A percentile compares a stretch with the other conserved stretches of the same genome.
Conservation (phyloP, 345 rosid genomes). For the Eucalyptus erythrocorys region DNA sequence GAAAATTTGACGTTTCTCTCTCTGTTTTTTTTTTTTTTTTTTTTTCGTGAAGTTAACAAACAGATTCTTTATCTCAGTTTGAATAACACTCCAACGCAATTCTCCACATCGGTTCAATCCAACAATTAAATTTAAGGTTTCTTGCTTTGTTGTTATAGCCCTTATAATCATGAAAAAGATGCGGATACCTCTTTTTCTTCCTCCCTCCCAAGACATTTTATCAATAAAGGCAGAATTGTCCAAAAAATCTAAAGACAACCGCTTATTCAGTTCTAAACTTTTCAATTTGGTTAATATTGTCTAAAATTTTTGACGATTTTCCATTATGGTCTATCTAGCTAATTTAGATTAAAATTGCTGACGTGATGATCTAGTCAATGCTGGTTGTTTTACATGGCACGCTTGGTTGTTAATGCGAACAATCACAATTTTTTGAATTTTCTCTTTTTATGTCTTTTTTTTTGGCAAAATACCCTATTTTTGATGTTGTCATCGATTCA, state of each 20-base stretch:
- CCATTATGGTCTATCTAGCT: too few relatives aligned
- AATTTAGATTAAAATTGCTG: too few relatives aligned
- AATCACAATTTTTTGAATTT: background rate
- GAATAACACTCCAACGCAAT: background rate
- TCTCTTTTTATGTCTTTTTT: background rate
- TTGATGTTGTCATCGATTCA: background rate
- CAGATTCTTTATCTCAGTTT: background rate
- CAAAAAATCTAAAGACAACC: too few relatives aligned
- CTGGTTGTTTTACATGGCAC: rapidly evolving
- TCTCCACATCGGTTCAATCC: background rate
- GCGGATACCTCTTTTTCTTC: background rate
- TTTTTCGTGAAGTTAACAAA: too few relatives aligned
- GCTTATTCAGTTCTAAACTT: rapidly evolving
- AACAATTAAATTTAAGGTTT: background rate
- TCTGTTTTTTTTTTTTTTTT: too few relatives aligned
- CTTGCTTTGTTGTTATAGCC: background rate
- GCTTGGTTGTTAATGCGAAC: background rate
- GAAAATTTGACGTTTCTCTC: background rate
- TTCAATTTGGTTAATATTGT: background rate
- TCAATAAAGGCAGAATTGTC: too few relatives aligned
- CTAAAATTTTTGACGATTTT: background rate
- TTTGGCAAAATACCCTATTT: background rate
- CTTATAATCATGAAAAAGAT: background rate
- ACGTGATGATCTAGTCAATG: rapidly evolving
- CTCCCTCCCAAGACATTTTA: background rate